Evolutionary conservation across 176 grass and related monocot species (phyloP).

Genomic region (Raddia guianensis): DNA sequence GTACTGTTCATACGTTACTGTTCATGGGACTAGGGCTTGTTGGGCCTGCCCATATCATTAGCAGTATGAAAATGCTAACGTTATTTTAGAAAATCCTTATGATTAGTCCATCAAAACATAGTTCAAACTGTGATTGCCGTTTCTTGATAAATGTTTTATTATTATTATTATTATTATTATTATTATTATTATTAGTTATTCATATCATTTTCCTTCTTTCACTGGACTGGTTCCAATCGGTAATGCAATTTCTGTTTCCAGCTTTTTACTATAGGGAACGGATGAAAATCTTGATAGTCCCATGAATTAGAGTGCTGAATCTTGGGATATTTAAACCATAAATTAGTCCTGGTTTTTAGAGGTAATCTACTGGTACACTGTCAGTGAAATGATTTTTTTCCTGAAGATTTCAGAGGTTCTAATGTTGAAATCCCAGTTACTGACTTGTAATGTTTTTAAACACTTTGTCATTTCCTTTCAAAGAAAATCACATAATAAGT

Average conservation of each 20-base stretch:
- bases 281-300: background rate
- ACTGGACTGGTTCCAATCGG: background rate
- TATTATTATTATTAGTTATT: background rate
- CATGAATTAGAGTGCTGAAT: background rate
- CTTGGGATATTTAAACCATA: background rate
- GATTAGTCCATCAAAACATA: background rate
- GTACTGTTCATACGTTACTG: no score
- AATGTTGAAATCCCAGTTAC: background rate
- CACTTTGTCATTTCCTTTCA: background rate
- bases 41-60: no score
- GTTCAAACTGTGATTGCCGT: background rate
- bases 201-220: background rate
- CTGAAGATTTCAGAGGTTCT: conserved; percentile 16
- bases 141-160: background rate
- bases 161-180: background rate
- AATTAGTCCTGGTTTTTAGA: background rate
- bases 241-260: background rate
- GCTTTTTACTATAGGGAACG: background rate
- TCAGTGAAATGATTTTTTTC: background rate
- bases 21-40: no score
- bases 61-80: background rate
- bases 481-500: background rate
- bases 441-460: background rate
- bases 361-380: background rate
- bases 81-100: conserved; percentile 6